Percentiles rank a stretch among this genome's conserved stretches.
These are phyloP conservation scores for Monascus purpureus DNA, from an alignment of 495 filamentous ascomycete genomes.

Conservation along the genomic window DNA sequence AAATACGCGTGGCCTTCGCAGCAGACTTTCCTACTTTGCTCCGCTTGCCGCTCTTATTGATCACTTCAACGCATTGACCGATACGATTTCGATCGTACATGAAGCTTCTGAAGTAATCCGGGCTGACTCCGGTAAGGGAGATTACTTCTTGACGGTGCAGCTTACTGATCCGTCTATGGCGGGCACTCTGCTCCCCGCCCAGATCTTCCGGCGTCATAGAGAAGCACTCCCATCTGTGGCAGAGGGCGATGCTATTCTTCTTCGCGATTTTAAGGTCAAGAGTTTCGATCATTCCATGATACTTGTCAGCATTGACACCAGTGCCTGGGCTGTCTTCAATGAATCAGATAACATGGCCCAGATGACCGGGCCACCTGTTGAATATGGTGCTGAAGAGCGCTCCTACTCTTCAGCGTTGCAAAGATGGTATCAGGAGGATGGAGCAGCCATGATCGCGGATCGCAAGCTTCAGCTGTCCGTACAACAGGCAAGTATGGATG, in stretches of 20 bases:
- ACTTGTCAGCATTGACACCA: slow-evolving; percentile 34
- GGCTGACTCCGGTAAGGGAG: slow-evolving; percentile 50
- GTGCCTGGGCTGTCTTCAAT: slow-evolving; percentile 53
- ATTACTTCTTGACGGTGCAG: slow-evolving; percentile 54
- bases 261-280: slow-evolving; percentile 59
- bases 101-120: slow-evolving; percentile 40
- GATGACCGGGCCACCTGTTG: slow-evolving; percentile 49
- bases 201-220: slow-evolving; percentile 62
- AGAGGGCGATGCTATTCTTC: slow-evolving; percentile 61
- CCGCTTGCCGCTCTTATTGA: slow-evolving; percentile 48
- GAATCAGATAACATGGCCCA: slow-evolving; percentile 27
- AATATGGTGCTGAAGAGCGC: slow-evolving; percentile 45
- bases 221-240: slow-evolving; percentile 52
- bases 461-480: slow-evolving; percentile 25
- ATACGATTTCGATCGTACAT: slow-evolving; percentile 56
- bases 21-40: slow-evolving; percentile 51
- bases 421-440: slow-evolving; percentile 23
- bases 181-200: slow-evolving; percentile 34
- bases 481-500: too few species aligned
- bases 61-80: slow-evolving; percentile 39
- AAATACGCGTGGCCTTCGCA: slow-evolving; percentile 39
- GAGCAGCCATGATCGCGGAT: slow-evolving; percentile 24
- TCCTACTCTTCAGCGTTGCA: slow-evolving; percentile 39
- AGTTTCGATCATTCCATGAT: slow-evolving; percentile 29
- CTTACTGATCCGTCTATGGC: slow-evolving; percentile 52